Conservation (phyloP, 1,284 basidiomycete genomes). For the Violaceomyces palustris region DNA sequence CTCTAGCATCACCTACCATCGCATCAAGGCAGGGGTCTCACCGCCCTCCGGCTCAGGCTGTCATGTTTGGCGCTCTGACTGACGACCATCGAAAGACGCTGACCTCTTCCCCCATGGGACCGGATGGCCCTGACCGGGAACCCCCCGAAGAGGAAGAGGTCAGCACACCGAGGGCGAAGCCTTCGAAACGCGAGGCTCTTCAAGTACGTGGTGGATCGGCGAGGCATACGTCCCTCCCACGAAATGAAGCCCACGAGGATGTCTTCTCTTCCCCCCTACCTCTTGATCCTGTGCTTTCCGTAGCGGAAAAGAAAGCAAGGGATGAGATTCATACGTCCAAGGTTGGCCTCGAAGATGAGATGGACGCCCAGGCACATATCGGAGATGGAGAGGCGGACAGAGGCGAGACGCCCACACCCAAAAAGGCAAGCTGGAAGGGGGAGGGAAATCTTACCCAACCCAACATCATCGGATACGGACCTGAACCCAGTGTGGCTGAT, state of each 20-base stretch:
- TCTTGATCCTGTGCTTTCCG: no score
- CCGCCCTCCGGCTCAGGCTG: conserved; percentile 4
- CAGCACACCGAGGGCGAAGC: conserved; percentile 24
- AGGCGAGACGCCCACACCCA: conserved; percentile 1
- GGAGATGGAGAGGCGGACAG: conserved; percentile 4
- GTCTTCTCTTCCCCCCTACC: background rate
- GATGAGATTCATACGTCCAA: background rate
- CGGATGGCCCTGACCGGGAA: background rate
- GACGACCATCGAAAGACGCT: background rate
- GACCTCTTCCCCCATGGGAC: background rate
- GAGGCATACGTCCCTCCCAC: background rate
- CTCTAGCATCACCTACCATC: no score
- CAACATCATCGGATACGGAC: no score
- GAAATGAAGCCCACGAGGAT: background rate
- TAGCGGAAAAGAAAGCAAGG: no score
- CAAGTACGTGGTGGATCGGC: background rate
- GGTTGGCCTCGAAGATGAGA: background rate
- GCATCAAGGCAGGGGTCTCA: no score
- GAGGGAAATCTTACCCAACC: no score
- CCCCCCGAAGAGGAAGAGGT: conserved; percentile 14
- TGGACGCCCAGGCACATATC: background rate
- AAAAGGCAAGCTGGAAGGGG: no score
- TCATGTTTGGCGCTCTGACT: conserved; percentile 8
- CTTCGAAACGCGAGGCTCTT: conserved; percentile 4
- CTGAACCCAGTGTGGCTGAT: no score